Percentiles rank a stretch among this genome's conserved stretches.
phyloP scores from a whole-genome alignment of 768 basidiomycete genomes.

The Leccinum imitatum region DNA sequence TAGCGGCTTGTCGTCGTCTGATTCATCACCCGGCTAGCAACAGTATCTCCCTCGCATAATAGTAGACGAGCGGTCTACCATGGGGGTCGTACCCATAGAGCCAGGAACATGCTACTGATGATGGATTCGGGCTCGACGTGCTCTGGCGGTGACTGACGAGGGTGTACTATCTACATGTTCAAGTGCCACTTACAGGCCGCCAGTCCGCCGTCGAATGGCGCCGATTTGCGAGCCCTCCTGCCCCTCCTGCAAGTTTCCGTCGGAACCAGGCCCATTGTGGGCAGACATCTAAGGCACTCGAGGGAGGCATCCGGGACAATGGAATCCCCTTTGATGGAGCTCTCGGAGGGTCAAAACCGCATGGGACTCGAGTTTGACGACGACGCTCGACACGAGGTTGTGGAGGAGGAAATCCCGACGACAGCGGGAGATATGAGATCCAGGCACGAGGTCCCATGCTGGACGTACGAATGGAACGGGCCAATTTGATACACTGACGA shows the following conservation, averaged over 20 bases:
- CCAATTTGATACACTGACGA: slow-evolving; percentile 27
- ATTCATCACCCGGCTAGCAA: no score
- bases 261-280: no score
- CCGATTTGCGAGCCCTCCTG: no score
- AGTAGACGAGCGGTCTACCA: slow-evolving; percentile 67
- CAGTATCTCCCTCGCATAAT: slow-evolving; percentile 43
- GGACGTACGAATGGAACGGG: slow-evolving; percentile 36
- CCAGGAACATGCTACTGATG: slow-evolving; percentile 72
- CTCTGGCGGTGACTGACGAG: slow-evolving; percentile 45
- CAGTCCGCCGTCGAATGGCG: no score
- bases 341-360: no score
- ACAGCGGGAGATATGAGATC: slow-evolving; percentile 59
- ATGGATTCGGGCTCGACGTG: slow-evolving; percentile 77
- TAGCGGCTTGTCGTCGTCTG: no score
- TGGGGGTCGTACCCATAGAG: slow-evolving; percentile 71
- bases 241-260: no score
- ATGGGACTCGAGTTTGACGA: slow-evolving; percentile 22
- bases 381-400: slow-evolving; percentile 8
- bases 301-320: no score
- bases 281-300: no score
- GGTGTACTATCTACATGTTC: slow-evolving; percentile 39
- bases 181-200: no score
- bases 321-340: no score
- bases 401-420: slow-evolving; percentile 39
- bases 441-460: slow-evolving; percentile 40